A percentile compares a stretch with the other conserved stretches of the same genome.
Conservation (phyloP, 2,329 filamentous ascomycete species). For the Biscogniauxia sp. region DNA sequence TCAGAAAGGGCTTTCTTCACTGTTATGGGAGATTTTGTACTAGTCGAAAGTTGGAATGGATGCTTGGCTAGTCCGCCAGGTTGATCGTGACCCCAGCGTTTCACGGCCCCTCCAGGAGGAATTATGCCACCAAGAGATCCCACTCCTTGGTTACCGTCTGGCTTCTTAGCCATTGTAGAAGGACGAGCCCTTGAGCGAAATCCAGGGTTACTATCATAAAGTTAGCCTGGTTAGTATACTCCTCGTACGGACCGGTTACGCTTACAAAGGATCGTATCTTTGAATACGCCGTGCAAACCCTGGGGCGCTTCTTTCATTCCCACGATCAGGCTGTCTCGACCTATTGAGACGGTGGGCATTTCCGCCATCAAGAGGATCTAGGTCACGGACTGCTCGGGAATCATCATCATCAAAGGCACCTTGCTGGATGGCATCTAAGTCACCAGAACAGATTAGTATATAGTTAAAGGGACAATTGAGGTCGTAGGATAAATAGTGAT, state of each 20-base stretch:
- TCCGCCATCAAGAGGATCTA: constrained; percentile 21
- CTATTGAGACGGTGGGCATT: constrained; percentile 20
- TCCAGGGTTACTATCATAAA: constrained; percentile 2
- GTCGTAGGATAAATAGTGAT: not conserved
- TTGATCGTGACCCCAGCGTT: constrained; percentile 6
- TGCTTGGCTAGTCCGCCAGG: not conserved
- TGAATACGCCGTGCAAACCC: not conserved
- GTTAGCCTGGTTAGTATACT: not conserved
- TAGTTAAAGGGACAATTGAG: not conserved
- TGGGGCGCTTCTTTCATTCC: too few species aligned
- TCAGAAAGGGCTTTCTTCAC: too few species aligned
- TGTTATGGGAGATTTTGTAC: too few species aligned
- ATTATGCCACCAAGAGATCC: constrained; percentile 17
- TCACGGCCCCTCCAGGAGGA: constrained; percentile 16
- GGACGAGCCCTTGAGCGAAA: not conserved
- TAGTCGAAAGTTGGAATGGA: constrained; percentile 1
- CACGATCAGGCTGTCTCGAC: too few species aligned
- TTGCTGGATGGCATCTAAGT: constrained; percentile 14
- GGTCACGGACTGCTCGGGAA: constrained; percentile 11
- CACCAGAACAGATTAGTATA: constrained; percentile 3
- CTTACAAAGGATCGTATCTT: not conserved
- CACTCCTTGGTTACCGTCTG: not conserved
- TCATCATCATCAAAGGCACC: constrained; percentile 22
- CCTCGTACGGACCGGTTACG: not conserved
- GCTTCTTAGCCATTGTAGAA: not conserved